Conservation (phyloP, 2,329 filamentous ascomycete genomes). For the Talaromyces marneffei region DNA sequence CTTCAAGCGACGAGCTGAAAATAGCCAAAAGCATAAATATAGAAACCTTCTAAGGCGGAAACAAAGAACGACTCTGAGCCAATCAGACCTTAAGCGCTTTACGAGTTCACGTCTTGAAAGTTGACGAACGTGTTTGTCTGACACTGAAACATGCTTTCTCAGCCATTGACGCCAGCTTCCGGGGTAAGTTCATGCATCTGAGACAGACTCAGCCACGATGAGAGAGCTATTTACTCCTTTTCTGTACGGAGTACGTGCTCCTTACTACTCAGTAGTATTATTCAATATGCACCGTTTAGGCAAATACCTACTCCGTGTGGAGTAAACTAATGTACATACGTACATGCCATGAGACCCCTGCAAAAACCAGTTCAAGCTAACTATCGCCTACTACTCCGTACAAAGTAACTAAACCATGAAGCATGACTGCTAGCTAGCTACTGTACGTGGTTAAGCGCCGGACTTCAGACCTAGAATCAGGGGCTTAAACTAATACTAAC, state of each 20-base stretch:
- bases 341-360: not conserved
- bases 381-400: not conserved
- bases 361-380: not conserved
- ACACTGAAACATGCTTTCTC: not conserved
- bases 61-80: not conserved
- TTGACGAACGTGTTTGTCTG: not conserved
- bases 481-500: not conserved
- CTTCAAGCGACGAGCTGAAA: not conserved
- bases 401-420: too few relatives aligned
- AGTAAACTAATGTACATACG: too few relatives aligned
- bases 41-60: not conserved
- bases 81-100: not conserved
- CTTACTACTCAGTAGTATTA: too few relatives aligned
- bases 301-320: too few relatives aligned
- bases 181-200: not conserved
- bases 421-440: too few relatives aligned
- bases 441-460: not conserved
- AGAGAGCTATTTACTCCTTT: not conserved
- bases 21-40: not conserved
- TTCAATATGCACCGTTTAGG: not conserved
- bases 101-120: not conserved
- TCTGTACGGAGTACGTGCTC: not conserved
- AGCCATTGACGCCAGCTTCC: not conserved
- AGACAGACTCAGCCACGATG: not conserved
- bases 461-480: not conserved